phyloP scores from a whole-genome alignment of 768 basidiomycete genomes.

The Lactarius quietus region DNA sequence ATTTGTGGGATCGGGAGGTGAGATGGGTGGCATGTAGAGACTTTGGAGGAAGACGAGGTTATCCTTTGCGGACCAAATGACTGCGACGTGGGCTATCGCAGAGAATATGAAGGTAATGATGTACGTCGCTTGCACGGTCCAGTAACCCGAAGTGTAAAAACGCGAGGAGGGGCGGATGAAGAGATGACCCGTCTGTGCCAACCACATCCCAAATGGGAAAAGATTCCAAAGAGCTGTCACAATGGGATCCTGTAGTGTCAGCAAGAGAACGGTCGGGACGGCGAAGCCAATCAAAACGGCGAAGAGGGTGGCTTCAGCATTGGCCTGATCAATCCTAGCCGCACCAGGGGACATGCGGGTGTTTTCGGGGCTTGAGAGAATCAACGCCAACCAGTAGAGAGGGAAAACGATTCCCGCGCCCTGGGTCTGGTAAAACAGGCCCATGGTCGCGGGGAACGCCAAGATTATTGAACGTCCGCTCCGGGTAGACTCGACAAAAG shows the following conservation, averaged over 20 bases:
- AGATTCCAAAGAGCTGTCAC: constrained; percentile 25
- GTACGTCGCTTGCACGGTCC: constrained; percentile 20
- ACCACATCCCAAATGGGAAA: constrained; percentile 22
- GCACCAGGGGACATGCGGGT: background rate
- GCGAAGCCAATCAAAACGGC: constrained; percentile 17
- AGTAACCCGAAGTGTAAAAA: constrained; percentile 20
- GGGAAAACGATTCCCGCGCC: constrained; percentile 19
- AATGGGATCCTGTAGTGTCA: constrained; percentile 16
- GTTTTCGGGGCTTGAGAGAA: constrained; percentile 23
- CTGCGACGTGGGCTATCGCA: constrained; percentile 17
- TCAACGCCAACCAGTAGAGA: constrained; percentile 19
- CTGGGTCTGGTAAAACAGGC: constrained; percentile 16
- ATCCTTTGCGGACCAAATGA: background rate
- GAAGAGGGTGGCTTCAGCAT: constrained; percentile 23
- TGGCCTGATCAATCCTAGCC: constrained; percentile 22
- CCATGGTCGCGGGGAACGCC: constrained; percentile 10
- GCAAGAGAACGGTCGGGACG: constrained; percentile 16
- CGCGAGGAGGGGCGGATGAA: constrained; percentile 23
- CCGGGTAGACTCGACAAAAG: constrained; percentile 25
- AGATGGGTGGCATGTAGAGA: constrained; percentile 17
- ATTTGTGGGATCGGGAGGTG: constrained; percentile 1
- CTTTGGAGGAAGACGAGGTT: constrained; percentile 10
- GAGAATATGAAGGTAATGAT: constrained; percentile 19
- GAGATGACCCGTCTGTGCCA: constrained; percentile 13
- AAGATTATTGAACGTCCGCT: constrained; percentile 10